Base-by-base conservation (phyloP, 805 yeast species). In the Metschnikowia cerradonensis region DNA sequence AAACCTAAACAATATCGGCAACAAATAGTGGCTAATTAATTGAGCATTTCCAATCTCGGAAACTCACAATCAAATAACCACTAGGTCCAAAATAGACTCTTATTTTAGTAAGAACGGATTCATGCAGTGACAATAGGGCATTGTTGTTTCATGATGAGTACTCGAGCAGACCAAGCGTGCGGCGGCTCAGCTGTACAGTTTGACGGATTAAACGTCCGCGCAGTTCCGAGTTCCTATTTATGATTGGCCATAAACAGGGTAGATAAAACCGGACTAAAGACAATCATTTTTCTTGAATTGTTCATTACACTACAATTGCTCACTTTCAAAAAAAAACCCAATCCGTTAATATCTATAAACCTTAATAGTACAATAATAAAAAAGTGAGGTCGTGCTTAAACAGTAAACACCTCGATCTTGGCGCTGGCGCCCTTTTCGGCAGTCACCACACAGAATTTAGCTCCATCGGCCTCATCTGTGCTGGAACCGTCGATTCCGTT, bases 381-480 rank as follows among this genome's bases (percentile, higher is more conserved):
- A 8, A 3, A 30, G 34, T 19, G 33, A 17, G 46, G 17, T 7
- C 15, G 26, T 8, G 15, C 23, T 41, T 41, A 55, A 1, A 47
- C 49, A 19, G 55, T 41, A 59, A 89, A 90, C 3, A 89, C 84
- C 67, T 88, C 95, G 61, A 89, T 81, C 49, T 73, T 78, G 35
- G 92, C 96, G 49, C 73, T 75, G 35, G 87, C 74, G 48, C 79
- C 77, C 58, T 81, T 77, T 41, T 70, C 68, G 34, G 89, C 96
- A 41, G 96, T 88, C 45, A 88, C 86, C 47, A 89, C 86, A 77
- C 96, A 90, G 79, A 79, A 89, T n/a, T 79, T 76, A 38, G 86
- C 95, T 57, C 84, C 88, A 36, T 64, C 60, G 6, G 63, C 67
- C n/a, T 60, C 60, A 46, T 84, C 84, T 49, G 74, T 65, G 4